A percentile compares a stretch with the other conserved stretches of the same genome.
These are phyloP conservation scores for Cryptosporidium ubiquitum DNA, from an alignment of 169 alveolate genomes.

Conservation along the genomic window DNA sequence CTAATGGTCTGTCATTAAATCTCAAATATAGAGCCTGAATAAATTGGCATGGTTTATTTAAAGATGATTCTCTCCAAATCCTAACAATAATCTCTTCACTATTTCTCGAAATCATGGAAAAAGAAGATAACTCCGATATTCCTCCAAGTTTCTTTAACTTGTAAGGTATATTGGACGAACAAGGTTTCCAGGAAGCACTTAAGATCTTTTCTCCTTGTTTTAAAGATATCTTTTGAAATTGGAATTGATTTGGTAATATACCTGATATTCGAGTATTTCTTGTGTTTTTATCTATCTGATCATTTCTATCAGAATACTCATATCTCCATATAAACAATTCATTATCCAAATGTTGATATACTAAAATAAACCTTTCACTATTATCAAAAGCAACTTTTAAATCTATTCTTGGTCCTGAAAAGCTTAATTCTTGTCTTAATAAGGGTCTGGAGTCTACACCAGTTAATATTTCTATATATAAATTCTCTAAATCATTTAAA, in stretches of 20 bases:
- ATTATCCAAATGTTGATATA: background rate
- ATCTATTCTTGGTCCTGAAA: background rate
- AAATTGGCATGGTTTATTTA: slow-evolving; percentile 48
- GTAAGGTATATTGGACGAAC: slow-evolving; percentile 16
- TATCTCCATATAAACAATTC: slow-evolving; percentile 58
- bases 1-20: background rate
- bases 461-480: background rate
- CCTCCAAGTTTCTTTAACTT: slow-evolving; percentile 24
- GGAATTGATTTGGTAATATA: slow-evolving; percentile 7
- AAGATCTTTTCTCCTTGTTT: slow-evolving; percentile 22
- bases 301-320: background rate
- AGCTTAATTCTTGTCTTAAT: background rate
- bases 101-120: slow-evolving; percentile 11
- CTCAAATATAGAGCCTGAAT: slow-evolving; percentile 1
- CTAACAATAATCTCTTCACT: slow-evolving; percentile 9
- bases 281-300: background rate
- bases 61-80: slow-evolving; percentile 67
- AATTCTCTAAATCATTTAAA: background rate
- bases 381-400: background rate
- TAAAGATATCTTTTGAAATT: slow-evolving; percentile 37
- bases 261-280: background rate
- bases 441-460: slow-evolving; percentile 23
- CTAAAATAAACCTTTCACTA: slow-evolving; percentile 47
- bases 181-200: slow-evolving; percentile 38
- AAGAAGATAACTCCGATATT: slow-evolving; percentile 11